Evolutionary conservation across 768 basidiomycete species (phyloP).

Genomic region (Xerocomus potaroensis): DNA sequence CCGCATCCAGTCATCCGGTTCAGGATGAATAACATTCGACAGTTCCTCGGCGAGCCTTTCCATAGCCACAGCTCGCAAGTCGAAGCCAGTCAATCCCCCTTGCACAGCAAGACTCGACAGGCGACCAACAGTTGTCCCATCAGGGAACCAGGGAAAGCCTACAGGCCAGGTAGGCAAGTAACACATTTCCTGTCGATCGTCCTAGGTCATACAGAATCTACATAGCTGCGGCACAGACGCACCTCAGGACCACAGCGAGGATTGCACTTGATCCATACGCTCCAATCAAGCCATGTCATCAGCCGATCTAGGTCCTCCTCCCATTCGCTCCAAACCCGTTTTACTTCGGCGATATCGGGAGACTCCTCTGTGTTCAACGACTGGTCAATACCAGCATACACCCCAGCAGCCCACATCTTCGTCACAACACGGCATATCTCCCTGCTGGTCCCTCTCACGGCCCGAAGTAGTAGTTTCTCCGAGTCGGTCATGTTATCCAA

Average conservation of each 20-base stretch:
- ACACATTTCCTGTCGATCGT: neutral
- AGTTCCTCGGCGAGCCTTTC: neutral
- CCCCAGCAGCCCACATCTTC: constrained; percentile 18
- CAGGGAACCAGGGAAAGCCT: neutral
- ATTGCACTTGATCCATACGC: constrained; percentile 41
- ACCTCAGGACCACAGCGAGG: constrained; percentile 45
- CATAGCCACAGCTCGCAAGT: neutral
- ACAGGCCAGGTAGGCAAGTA: neutral
- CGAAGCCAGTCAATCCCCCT: too few relatives aligned
- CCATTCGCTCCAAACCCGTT: constrained; percentile 29
- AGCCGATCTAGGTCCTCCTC: constrained; percentile 28
- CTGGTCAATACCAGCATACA: constrained; percentile 4
- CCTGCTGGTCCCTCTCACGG: neutral
- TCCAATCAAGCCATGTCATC: constrained; percentile 50
- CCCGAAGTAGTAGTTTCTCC: neutral
- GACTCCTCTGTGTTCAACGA: neutral
- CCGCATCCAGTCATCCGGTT: neutral
- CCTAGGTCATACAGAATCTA: neutral
- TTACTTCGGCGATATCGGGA: neutral
- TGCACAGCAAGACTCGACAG: neutral
- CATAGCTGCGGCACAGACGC: constrained; percentile 4
- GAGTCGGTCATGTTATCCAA: constrained; percentile 17
- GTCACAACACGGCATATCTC: constrained; percentile 5
- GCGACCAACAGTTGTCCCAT: too few relatives aligned
- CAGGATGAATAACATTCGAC: neutral